Conservation (phyloP, 306 rosid genomes). For the Ammopiptanthus mongolicus region DNA sequence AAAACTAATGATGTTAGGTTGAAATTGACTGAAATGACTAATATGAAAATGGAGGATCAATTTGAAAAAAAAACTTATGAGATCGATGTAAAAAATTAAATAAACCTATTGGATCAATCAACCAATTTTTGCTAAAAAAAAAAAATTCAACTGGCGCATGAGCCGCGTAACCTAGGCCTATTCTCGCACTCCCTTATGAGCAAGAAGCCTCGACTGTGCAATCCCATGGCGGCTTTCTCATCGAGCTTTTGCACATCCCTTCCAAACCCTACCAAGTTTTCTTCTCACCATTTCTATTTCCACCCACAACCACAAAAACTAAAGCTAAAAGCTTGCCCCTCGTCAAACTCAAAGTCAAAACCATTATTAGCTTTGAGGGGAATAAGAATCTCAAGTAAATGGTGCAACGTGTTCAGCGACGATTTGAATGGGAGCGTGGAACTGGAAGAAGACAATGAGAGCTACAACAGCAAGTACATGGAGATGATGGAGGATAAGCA, state of each 20-base stretch:
- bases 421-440: conserved; percentile 21
- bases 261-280: conserved; percentile 14
- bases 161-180: too few relatives aligned
- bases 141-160: too few relatives aligned
- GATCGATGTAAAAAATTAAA: too few relatives aligned
- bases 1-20: too few relatives aligned
- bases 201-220: too few relatives aligned
- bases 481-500: conserved; percentile 56
- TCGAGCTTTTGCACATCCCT: conserved; percentile 15
- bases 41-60: too few relatives aligned
- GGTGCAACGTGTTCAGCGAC: conserved; percentile 21
- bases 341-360: background rate
- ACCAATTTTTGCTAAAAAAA: too few relatives aligned
- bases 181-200: background rate
- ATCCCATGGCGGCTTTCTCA: conserved; percentile 42
- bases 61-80: too few relatives aligned
- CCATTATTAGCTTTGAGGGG: background rate
- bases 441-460: conserved; percentile 25
- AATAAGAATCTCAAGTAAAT: background rate
- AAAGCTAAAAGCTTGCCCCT: background rate
- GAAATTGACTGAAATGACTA: too few relatives aligned
- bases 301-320: background rate
- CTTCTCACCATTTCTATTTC: conserved; percentile 15
- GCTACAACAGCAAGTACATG: conserved; percentile 21
- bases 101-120: too few relatives aligned